Base-by-base conservation (phyloP, 208 protist species). In the Angomonas ambiguus region DNA sequence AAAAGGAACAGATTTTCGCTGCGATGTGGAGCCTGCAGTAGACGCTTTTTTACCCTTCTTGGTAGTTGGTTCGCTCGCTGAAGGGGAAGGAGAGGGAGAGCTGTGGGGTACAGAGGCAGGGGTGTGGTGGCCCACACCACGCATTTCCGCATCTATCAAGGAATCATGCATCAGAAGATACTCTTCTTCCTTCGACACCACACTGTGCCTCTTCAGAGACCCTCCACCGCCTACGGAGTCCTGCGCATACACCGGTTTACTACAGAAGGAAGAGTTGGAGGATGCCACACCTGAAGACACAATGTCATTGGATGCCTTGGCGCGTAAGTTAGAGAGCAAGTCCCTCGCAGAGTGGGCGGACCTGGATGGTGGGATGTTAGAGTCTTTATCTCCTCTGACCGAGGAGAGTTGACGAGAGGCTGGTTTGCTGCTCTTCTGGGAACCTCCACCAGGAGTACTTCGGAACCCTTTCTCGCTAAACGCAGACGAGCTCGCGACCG, bases 201-300 rank as follows among this genome's bases (percentile, higher is more conserved):
- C 20, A 8, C 8, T 20, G 13, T 20, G 18, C 45, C 16, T 53
- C 45, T 53, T 41, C 8, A 13, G 13, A 41, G 13, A 41, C 8
- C 8, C 13, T 18, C 35, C 13, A 41, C n/a, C n/a, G n/a, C n/a
- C 38, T 8, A 5, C 5, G 18, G 45, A 27, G 18, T 53, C 18
- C 45, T 53, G 45, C 8, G 45, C 3, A 20, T 53, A 53, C 18
- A 53, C 45, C 18, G 45, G 45, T n/a, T 53, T 53, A 53, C 45
- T 53, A 20, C 20, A 27, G 45, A 53, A 53, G 45, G 45, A 53
- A 20, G 45, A 53, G 45, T 53, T 53, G 45, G 45, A 27, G 16
- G 45, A 53, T 8, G 45, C 45, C 18, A 53, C 45, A n/a, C 45
- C 24, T 5, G 10, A 13, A n/a, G 35, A 18, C 8, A 13, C 35